Evolutionary conservation across 169 alveolate species (phyloP), one percentile per base, ranked within the genome.

Genomic region (Eimeria tenella): DNA sequence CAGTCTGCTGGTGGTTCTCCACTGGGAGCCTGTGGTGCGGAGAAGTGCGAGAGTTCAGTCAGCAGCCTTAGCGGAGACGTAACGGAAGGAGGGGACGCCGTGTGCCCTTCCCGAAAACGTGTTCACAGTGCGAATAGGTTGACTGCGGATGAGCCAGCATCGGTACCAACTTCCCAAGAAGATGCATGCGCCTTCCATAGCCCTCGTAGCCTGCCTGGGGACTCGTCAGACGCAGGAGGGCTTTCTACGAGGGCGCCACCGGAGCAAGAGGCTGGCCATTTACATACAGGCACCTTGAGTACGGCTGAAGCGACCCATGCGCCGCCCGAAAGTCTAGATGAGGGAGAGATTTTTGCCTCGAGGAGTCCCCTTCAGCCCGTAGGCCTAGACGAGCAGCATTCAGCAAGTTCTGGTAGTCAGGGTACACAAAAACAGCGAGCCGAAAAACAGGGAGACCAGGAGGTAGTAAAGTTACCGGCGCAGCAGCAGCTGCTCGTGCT

Each of bases 141-240:
- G 21, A 49, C 25, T 21, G 49, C 62, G 65, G 62, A 17, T 19
- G 81, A 58, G 50, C 31, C 63, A 31, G 65, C 91, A 17, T 63
- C 63, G 21, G 19, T 49, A 2, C 49, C 11, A 60, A 49, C 50
- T 15, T 84, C 91, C 3, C 91, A 60, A n/a, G 91, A 84, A 31
- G 91, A 84, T 63, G 65, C 81, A 17, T 84, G 79, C 62, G 58
- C 91, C 25, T 84, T 84, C 71, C 91, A 84, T 84, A 84, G 91
- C 56, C 91, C 91, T 5, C 91, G 91, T 8, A 84, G 91, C 62
- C 7, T 84, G 60, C 79, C 79, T 31, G 91, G 81, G 21, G 91
- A 84, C 79, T 60, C 79, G 4, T 11, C 90, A 60, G 91, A 84
- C 21, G 91, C 60, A 15, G 79, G 91, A 50, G 65, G 63, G 19